Conservation (phyloP, 805 yeast genomes). For the Huiozyma sinensis region DNA sequence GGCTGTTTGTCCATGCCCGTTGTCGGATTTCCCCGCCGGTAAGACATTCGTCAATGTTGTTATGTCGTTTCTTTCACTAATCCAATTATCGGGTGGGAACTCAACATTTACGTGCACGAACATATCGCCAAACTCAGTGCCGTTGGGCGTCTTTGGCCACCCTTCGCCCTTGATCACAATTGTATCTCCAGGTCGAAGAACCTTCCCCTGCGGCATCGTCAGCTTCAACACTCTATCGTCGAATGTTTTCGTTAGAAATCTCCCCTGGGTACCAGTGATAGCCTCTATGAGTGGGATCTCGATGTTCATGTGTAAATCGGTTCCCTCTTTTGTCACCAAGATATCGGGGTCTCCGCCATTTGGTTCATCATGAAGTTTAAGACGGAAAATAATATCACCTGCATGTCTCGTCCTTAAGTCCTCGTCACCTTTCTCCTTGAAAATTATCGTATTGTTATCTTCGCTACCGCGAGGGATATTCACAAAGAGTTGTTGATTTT, state of each 20-base stretch:
- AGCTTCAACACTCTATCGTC: conserved; percentile 69
- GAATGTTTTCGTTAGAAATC: conserved; percentile 54
- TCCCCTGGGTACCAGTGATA: conserved; percentile 65
- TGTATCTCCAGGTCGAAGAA: conserved; percentile 64
- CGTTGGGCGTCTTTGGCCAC: conserved; percentile 49
- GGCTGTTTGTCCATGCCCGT: not conserved
- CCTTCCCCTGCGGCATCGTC: conserved; percentile 66
- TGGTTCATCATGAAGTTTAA: conserved; percentile 22
- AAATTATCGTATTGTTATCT: conserved; percentile 47
- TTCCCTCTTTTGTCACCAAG: conserved; percentile 43
- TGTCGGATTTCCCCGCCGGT: conserved; percentile 26
- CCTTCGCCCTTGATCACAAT: conserved; percentile 65
- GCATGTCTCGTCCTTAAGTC: conserved; percentile 51
- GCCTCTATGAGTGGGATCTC: conserved; percentile 68
- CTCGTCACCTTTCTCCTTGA: conserved; percentile 69
- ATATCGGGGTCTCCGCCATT: not conserved
- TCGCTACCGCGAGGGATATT: conserved; percentile 63
- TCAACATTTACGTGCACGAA: conserved; percentile 61
- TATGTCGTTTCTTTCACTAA: conserved; percentile 58
- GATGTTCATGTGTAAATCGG: conserved; percentile 53
- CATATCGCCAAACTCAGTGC: conserved; percentile 48
- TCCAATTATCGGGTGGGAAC: conserved; percentile 83
- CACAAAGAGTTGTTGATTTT: conserved; percentile 65
- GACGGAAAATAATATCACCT: conserved; percentile 66
- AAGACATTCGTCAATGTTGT: conserved; percentile 42